Evolutionary conservation across 257 asterid genomes (phyloP).

Genomic region (Ballota nigra): DNA sequence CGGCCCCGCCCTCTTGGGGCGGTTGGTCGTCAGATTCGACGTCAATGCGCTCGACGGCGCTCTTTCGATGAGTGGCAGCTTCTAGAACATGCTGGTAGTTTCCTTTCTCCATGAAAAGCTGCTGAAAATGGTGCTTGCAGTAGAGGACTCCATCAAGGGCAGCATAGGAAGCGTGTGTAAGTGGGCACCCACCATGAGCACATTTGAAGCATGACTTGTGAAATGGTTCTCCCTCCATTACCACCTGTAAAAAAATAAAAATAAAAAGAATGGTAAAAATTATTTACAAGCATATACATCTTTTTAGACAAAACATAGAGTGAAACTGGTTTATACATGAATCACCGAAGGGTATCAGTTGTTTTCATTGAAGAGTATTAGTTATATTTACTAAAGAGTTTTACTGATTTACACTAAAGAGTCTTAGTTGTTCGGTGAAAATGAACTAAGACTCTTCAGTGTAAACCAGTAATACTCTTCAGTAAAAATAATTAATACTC

Average conservation of each 20-base stretch:
- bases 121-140: constrained; percentile 67
- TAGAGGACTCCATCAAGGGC: constrained; percentile 56
- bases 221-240: constrained; percentile 64
- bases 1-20: constrained; percentile 9
- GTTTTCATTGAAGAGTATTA: too few species aligned
- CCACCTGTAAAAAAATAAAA: constrained; percentile 30
- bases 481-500: too few species aligned
- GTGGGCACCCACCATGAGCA: constrained; percentile 63
- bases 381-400: too few species aligned
- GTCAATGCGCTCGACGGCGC: constrained; percentile 18
- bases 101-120: constrained; percentile 68
- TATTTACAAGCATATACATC: too few species aligned
- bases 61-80: constrained; percentile 36
- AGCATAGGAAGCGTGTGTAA: constrained; percentile 61
- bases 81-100: constrained; percentile 59
- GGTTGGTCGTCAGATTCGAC: not conserved
- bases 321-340: too few species aligned
- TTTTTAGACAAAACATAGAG: too few species aligned
- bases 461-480: too few species aligned
- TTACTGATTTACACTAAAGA: too few species aligned
- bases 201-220: constrained; percentile 66
- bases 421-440: too few species aligned
- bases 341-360: too few species aligned
- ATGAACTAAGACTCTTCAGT: too few species aligned
- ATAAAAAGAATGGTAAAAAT: too few species aligned